Conservation (phyloP, 495 filamentous ascomycete genomes). For the Daldinia concentrica region DNA sequence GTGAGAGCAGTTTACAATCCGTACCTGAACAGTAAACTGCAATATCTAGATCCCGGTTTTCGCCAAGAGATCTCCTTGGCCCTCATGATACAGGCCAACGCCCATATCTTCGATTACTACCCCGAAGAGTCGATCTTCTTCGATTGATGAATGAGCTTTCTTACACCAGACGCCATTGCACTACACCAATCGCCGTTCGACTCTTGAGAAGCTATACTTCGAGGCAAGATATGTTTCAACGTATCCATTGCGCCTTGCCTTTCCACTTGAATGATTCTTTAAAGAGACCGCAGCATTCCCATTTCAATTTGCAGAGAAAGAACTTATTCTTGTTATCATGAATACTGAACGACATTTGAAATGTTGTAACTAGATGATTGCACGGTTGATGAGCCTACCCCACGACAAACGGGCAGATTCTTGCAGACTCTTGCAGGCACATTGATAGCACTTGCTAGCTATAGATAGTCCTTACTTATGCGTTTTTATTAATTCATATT, state of each 20-base stretch:
- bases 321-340: no score
- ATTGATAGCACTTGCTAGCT: no score
- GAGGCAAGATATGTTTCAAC: background rate
- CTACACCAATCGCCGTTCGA: background rate
- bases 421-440: no score
- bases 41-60: background rate
- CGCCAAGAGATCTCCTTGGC: background rate
- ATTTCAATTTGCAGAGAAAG: no score
- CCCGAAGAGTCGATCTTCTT: slow-evolving; percentile 1
- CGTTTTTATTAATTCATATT: no score
- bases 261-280: background rate
- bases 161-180: background rate
- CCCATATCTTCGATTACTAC: no score
- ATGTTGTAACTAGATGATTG: no score
- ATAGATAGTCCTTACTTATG: no score
- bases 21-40: background rate
- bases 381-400: no score
- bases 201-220: background rate
- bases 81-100: background rate
- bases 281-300: background rate
- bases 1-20: background rate
- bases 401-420: no score
- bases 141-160: background rate
- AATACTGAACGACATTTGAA: no score
- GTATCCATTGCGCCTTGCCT: background rate